phyloP scores from a whole-genome alignment of 768 basidiomycete genomes.

The Boletus subparvulus region DNA sequence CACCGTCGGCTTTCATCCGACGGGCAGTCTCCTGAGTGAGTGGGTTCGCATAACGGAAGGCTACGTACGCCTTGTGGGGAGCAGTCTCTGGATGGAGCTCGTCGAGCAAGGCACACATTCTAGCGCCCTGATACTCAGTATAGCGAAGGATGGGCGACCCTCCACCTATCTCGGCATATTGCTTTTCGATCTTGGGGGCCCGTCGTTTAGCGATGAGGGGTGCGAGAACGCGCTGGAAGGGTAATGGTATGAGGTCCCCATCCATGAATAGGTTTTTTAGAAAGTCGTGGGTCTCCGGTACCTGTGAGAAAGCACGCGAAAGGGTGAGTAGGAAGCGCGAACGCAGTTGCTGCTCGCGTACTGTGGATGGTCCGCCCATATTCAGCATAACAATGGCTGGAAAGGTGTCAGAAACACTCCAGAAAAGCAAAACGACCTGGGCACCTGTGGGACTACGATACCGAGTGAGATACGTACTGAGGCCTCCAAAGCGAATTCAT shows the following conservation, averaged over 20 bases:
- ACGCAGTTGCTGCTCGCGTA: constrained; percentile 36
- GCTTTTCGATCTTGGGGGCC: constrained; percentile 90
- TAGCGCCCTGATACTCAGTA: constrained; percentile 84
- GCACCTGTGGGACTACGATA: constrained; percentile 62
- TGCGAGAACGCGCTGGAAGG: constrained; percentile 85
- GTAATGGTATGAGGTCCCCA: constrained; percentile 92
- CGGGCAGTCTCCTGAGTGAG: constrained; percentile 79
- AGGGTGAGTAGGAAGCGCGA: neutral
- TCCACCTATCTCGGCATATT: constrained; percentile 93
- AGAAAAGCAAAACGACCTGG: neutral
- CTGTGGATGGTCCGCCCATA: constrained; percentile 97
- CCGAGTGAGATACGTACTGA: constrained; percentile 11
- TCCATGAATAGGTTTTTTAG: constrained; percentile 90
- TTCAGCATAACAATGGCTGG: constrained; percentile 94
- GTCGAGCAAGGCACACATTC: constrained; percentile 88
- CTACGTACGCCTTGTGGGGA: constrained; percentile 94
- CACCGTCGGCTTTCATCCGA: constrained; percentile 88
- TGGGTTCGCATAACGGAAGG: constrained; percentile 91
- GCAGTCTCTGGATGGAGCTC: constrained; percentile 92
- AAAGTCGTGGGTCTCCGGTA: constrained; percentile 90
- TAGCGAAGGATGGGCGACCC: constrained; percentile 94
- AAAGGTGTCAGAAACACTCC: constrained; percentile 19
- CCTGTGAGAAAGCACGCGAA: constrained; percentile 43
- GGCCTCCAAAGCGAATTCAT: neutral
- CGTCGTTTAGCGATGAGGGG: constrained; percentile 87